A percentile compares a stretch with the other conserved stretches of the same genome.
Evolutionary conservation across 768 basidiomycete genomes (phyloP).

Genomic region (Lactarius deliciosus): DNA sequence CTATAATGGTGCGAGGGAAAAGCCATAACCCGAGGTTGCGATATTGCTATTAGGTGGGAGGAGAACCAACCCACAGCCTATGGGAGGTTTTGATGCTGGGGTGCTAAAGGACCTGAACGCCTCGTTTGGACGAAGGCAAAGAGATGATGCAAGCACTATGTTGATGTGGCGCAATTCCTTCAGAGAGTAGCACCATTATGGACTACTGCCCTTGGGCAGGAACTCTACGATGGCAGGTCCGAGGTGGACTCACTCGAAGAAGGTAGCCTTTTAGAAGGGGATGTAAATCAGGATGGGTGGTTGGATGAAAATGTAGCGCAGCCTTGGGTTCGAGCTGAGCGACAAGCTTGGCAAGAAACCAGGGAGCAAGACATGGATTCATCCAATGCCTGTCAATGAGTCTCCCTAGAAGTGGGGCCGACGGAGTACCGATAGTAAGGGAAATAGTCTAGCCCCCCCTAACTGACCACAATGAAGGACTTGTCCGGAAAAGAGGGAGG

Average conservation of each 20-base stretch:
- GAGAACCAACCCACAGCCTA: too few relatives aligned
- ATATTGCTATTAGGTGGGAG: too few relatives aligned
- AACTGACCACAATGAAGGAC: too few relatives aligned
- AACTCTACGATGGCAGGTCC: neutral
- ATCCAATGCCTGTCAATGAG: rapidly evolving
- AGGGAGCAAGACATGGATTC: too few relatives aligned
- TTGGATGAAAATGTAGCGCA: rapidly evolving
- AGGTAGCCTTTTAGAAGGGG: neutral
- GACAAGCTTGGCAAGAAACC: neutral
- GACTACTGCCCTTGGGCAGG: neutral
- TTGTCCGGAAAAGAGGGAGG: too few relatives aligned
- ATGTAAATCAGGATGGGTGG: neutral
- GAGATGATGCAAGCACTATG: neutral
- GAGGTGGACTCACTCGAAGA: neutral
- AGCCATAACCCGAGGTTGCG: too few relatives aligned
- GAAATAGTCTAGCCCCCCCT: neutral
- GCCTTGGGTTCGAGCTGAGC: rapidly evolving
- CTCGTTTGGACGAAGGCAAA: too few relatives aligned
- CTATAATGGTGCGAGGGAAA: too few relatives aligned
- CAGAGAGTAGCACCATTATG: neutral
- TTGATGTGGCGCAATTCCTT: neutral
- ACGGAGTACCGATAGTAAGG: neutral
- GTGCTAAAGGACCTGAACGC: too few relatives aligned
- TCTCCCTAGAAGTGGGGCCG: neutral
- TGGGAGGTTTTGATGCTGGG: too few relatives aligned